These are phyloP conservation scores for Jaenimonas drosophilae DNA, from an alignment of 208 protist genomes.

Conservation along the genomic window DNA sequence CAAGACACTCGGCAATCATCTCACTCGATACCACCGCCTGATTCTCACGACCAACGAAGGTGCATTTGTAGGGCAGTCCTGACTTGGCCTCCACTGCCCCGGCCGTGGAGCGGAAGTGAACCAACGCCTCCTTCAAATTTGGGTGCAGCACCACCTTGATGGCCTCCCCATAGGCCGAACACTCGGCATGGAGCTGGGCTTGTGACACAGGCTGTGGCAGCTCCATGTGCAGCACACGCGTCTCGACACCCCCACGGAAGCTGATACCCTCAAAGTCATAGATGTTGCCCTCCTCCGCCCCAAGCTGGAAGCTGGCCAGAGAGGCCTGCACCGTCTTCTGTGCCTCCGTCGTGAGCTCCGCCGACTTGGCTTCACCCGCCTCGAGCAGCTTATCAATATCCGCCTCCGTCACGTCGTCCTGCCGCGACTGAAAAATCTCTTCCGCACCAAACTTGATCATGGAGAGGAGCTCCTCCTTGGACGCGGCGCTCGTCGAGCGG, in stretches of 20 bases:
- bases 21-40: constrained; percentile 71
- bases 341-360: constrained; percentile 71
- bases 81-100: constrained; percentile 78
- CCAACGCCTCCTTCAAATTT: constrained; percentile 75
- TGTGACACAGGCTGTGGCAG: constrained; percentile 44
- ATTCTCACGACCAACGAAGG: constrained; percentile 44
- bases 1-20: constrained; percentile 71
- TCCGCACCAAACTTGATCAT: constrained; percentile 98
- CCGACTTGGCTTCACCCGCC: constrained; percentile 80
- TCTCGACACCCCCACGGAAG: constrained; percentile 65
- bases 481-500: constrained; percentile 35
- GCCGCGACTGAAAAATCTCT: constrained; percentile 92
- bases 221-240: constrained; percentile 62
- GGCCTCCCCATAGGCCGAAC: constrained; percentile 59
- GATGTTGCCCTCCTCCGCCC: constrained; percentile 88
- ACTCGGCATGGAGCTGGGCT: constrained; percentile 53
- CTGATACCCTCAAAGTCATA: constrained; percentile 95
- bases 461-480: constrained; percentile 92
- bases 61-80: constrained; percentile 49
- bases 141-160: constrained; percentile 72
- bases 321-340: constrained; percentile 82
- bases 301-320: constrained; percentile 90
- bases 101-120: constrained; percentile 62
- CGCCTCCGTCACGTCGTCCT: constrained; percentile 92
- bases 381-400: constrained; percentile 97